Conservation (phyloP, 2,329 filamentous ascomycete species). For the Dryadomyces quercivorus region DNA sequence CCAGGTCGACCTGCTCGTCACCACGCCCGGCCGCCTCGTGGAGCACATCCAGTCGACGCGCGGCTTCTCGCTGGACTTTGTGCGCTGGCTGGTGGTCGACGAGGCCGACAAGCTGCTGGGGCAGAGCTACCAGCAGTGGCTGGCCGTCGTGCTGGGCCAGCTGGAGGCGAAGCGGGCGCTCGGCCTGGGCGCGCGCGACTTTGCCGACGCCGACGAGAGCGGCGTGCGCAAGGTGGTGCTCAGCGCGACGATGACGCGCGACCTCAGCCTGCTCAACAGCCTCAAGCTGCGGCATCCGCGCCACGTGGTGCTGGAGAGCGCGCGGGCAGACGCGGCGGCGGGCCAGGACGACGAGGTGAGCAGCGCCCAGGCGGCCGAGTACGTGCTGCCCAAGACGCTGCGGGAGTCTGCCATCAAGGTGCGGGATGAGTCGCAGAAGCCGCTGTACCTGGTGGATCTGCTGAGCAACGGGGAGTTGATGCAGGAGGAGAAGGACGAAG, state of each 20-base stretch:
- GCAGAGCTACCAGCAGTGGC: slow-evolving; percentile 88
- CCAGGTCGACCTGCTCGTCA: slow-evolving; percentile 77
- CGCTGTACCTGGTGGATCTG: slow-evolving; percentile 72
- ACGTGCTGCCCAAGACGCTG: slow-evolving; percentile 49
- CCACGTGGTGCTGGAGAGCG: slow-evolving; percentile 60
- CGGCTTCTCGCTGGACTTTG: slow-evolving; percentile 65
- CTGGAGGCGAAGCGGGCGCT: slow-evolving; percentile 26
- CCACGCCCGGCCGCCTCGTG: slow-evolving; percentile 82
- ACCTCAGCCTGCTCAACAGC: slow-evolving; percentile 66
- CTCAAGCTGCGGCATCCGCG: slow-evolving; percentile 62
- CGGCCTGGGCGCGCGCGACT: slow-evolving; percentile 38
- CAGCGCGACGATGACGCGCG: slow-evolving; percentile 84
- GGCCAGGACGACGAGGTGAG: slow-evolving; percentile 22
- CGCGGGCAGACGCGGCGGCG: slow-evolving; percentile 18
- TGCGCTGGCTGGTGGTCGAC: slow-evolving; percentile 85
- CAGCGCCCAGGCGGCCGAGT: slow-evolving; percentile 10
- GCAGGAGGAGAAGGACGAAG: slow-evolving; percentile 5
- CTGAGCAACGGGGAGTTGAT: slow-evolving; percentile 44
- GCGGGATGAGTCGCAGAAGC: slow-evolving; percentile 59
- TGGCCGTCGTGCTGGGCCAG: slow-evolving; percentile 56
- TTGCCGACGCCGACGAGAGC: slow-evolving; percentile 36
- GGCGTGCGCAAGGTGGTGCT: slow-evolving; percentile 70
- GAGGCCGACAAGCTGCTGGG: slow-evolving; percentile 87
- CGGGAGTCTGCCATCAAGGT: slow-evolving; percentile 57
- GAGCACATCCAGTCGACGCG: slow-evolving; percentile 79